A percentile compares a stretch with the other conserved stretches of the same genome.
These are phyloP conservation scores for Penicillium nordicum DNA, from an alignment of 2,329 filamentous ascomycete genomes.

Conservation along the genomic window DNA sequence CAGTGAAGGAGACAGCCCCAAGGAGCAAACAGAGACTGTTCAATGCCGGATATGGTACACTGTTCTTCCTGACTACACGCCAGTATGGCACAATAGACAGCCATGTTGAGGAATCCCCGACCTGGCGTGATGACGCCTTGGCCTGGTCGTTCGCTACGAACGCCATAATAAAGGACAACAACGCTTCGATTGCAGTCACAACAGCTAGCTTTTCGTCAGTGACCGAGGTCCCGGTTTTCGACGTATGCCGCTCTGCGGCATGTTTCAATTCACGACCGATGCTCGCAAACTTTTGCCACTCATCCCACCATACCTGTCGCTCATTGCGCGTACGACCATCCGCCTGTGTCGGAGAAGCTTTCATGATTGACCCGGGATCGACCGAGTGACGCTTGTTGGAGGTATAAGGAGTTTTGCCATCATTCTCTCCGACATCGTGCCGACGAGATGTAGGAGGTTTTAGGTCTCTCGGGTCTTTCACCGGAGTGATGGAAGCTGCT, in stretches of 20 bases:
- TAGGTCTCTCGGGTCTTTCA: conserved; percentile 44
- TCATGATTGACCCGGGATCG: conserved; percentile 24
- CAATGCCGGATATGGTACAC: conserved; percentile 39
- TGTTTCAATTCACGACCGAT: conserved; percentile 48
- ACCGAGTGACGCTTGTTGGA: conserved; percentile 29
- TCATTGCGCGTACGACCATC: conserved; percentile 34
- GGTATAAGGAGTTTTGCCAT: conserved; percentile 40
- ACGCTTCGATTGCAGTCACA: conserved; percentile 43
- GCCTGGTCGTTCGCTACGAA: conserved; percentile 44
- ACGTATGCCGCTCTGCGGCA: conserved; percentile 38
- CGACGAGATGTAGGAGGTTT: conserved; percentile 39
- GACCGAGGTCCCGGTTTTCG: conserved; percentile 29
- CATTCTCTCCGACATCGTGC: conserved; percentile 39
- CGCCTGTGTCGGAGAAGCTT: conserved; percentile 29
- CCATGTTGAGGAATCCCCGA: conserved; percentile 45
- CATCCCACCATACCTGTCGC: conserved; percentile 42
- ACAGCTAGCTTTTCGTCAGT: conserved; percentile 38
- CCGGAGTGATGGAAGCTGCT: conserved; percentile 39
- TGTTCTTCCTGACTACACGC: conserved; percentile 43
- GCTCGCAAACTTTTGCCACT: conserved; percentile 42
- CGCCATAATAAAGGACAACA: conserved; percentile 48
- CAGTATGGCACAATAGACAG: conserved; percentile 48
- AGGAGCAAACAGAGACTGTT: conserved; percentile 46
- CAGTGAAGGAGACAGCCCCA: conserved; percentile 47
- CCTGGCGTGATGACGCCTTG: conserved; percentile 36